phyloP scores from a whole-genome alignment of 2,329 filamentous ascomycete genomes.

The Aspergillus chevalieri region DNA sequence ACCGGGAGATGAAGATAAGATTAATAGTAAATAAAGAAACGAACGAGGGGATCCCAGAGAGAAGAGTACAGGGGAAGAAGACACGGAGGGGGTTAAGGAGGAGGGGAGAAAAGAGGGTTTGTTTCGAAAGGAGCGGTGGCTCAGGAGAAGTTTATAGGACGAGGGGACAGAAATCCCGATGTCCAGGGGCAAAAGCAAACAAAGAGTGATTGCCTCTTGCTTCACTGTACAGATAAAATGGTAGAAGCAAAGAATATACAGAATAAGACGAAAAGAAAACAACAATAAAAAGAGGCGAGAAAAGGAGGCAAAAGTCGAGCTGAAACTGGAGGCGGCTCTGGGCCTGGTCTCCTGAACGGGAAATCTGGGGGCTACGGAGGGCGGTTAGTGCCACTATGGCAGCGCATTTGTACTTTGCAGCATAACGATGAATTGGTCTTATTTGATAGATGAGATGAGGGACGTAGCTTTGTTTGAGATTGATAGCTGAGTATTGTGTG shows the following conservation, averaged over 20 bases:
- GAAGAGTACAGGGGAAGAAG: slow-evolving; percentile 4
- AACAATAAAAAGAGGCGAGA: not conserved
- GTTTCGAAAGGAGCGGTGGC: slow-evolving; percentile 23
- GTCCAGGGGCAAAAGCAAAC: not conserved
- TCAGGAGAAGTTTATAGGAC: slow-evolving; percentile 16
- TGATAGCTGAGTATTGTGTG: not conserved
- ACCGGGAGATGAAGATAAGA: not conserved
- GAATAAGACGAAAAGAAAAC: not conserved
- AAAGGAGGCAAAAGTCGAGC: not conserved
- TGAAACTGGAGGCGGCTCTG: too few relatives aligned
- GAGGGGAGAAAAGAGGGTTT: slow-evolving; percentile 9
- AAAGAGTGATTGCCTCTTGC: not conserved
- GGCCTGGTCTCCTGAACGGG: not conserved
- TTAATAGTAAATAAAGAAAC: not conserved
- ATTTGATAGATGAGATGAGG: not conserved
- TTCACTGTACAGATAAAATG: slow-evolving; percentile 2
- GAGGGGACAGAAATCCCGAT: slow-evolving; percentile 4
- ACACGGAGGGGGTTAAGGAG: slow-evolving; percentile 5
- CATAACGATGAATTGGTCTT: not conserved
- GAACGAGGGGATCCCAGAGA: slow-evolving; percentile 3
- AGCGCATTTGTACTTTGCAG: not conserved
- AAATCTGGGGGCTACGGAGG: not conserved
- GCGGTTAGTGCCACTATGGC: not conserved
- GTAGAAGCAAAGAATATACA: slow-evolving; percentile 3
- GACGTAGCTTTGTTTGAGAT: not conserved